Conservation (phyloP, 2,329 filamentous ascomycete genomes). For the Hysterium pulicare region DNA sequence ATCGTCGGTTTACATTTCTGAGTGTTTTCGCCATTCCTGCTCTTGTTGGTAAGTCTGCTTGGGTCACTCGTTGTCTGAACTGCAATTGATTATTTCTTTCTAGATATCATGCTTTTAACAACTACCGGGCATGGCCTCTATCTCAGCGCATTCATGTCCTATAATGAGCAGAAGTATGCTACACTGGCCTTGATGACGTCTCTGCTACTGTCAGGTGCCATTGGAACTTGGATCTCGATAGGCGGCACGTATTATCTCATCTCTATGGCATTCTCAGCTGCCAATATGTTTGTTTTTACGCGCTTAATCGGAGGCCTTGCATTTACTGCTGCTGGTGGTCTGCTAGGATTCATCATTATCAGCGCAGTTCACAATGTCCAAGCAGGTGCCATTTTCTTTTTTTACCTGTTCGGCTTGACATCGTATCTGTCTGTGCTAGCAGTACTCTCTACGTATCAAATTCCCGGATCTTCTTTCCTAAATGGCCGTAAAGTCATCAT, state of each 20-base stretch:
- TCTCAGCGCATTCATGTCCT: conserved; percentile 55
- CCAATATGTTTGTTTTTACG: conserved; percentile 55
- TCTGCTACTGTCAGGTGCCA: conserved; percentile 57
- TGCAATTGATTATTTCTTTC: background rate
- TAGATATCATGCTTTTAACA: conserved; percentile 57
- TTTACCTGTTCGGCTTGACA: conserved; percentile 57
- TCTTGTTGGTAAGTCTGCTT: conserved; percentile 43
- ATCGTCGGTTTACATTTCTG: conserved; percentile 55
- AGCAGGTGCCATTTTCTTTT: conserved; percentile 55
- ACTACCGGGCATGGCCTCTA: conserved; percentile 60
- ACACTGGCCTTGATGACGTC: conserved; percentile 59
- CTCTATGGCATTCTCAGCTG: conserved; percentile 54
- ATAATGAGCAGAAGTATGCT: conserved; percentile 49
- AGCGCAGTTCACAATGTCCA: conserved; percentile 41
- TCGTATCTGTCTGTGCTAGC: conserved; percentile 59
- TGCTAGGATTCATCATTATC: conserved; percentile 53
- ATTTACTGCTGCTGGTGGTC: conserved; percentile 50
- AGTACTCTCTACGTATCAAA: conserved; percentile 42
- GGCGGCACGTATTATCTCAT: conserved; percentile 61
- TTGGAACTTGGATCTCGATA: conserved; percentile 62
- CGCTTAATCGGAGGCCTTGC: conserved; percentile 51
- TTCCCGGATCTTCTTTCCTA: conserved; percentile 53
- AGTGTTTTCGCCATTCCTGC: conserved; percentile 62
- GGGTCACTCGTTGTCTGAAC: no score
- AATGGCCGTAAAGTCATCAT: conserved; percentile 58